Evolutionary conservation across 2,329 filamentous ascomycete species (phyloP), one percentile per base, ranked within the genome.

Genomic region (Cercospora sojina): DNA sequence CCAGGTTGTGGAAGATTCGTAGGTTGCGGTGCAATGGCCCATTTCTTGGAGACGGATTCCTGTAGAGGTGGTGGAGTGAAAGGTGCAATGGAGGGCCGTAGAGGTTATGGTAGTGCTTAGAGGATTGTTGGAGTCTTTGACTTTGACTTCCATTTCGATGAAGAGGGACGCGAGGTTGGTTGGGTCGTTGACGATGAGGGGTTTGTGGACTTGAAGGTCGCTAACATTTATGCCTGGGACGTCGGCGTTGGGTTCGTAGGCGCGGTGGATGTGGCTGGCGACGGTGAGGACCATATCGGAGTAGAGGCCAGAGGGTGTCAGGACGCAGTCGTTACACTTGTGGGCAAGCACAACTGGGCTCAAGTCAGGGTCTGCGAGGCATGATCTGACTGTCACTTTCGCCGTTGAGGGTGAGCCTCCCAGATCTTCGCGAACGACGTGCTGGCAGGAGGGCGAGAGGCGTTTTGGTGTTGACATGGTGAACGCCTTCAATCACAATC

Each of bases 221-320:
- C 67, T 68, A 32, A 75, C 66, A 16, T 74, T 73, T 41, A 75
- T 62, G 10, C 70, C 72, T 20, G 72, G 68, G 1, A 65, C 20
- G 9, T 68, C 64, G 16, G 51, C 38, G 27, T 69, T 55, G 29
- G 41, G 41, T 25, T 62, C 65, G 6, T 67, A 66, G 3, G 69
- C 53, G 16, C 58, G 43, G 62, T 68, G 71, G 47, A 77, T 69
- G 62, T 76, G 70, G 13, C 67, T 60, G n/a, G 69, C 69, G 16
- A 73, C 70, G 10, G 73, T 72, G 20, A 71, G 65, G 9, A 76
- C 77, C 73, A 79, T 78, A 51, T 78, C 76, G 1, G 74, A 73
- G 60, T 77, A 77, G 7, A 78, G 67, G 3, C 74, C 73, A 8
- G 72, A 74, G 6, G 78, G 74, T 25, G 70, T 75, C 8, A 79